Percentiles rank a stretch among this genome's conserved stretches.
phyloP scores from a whole-genome alignment of 306 rosid genomes.

The Pyrus communis region DNA sequence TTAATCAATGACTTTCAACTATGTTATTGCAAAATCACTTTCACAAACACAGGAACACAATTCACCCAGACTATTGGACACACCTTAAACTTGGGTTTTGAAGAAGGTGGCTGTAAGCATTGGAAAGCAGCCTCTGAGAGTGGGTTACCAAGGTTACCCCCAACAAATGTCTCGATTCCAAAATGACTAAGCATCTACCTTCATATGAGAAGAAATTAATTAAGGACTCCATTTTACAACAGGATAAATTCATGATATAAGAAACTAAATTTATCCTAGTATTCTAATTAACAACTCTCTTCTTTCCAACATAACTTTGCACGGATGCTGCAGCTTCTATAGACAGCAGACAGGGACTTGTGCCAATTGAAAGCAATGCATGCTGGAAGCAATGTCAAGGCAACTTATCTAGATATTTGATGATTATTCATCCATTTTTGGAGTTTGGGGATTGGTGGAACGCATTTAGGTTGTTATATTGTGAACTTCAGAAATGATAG shows the following conservation, averaged over 20 bases:
- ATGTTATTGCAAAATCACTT: neutral
- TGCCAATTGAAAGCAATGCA: neutral
- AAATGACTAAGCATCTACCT: slow-evolving; percentile 24
- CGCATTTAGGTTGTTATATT: neutral
- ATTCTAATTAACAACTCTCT: neutral
- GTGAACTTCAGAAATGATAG: neutral
- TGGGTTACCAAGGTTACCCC: slow-evolving; percentile 31
- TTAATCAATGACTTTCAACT: neutral
- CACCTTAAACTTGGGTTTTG: slow-evolving; percentile 19
- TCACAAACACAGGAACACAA: neutral
- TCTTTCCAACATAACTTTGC: neutral
- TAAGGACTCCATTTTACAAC: neutral
- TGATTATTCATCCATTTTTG: neutral
- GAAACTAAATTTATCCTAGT: neutral
- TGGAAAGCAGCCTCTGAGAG: slow-evolving; percentile 27
- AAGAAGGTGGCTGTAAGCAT: slow-evolving; percentile 11
- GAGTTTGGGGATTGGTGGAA: neutral
- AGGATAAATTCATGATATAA: neutral
- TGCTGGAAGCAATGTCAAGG: neutral
- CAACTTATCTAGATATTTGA: neutral
- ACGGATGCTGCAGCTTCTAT: neutral
- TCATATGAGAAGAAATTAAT: neutral
- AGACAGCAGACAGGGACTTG: neutral
- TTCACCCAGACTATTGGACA: neutral
- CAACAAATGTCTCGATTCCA: slow-evolving; percentile 19